A percentile compares a stretch with the other conserved stretches of the same genome.
Evolutionary conservation across 2,329 filamentous ascomycete genomes (phyloP).

Genomic region (Cladorrhinum sp.): DNA sequence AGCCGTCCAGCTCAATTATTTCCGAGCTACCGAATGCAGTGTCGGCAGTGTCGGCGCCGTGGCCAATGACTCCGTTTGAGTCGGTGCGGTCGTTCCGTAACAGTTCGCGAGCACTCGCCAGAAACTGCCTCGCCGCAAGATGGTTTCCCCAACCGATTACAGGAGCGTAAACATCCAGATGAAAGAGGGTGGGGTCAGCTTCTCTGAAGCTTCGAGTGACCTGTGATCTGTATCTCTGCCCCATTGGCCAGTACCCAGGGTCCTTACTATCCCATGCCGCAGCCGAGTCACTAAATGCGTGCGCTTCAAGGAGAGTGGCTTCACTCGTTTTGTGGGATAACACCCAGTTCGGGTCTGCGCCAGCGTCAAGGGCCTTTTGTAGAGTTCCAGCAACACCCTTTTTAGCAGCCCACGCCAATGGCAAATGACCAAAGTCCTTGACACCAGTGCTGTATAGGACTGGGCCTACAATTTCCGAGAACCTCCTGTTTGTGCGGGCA

Average conservation of each 20-base stretch:
- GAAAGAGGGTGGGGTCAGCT: background rate
- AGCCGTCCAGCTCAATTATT: background rate
- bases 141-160: background rate
- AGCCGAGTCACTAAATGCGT: background rate
- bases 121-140: no score
- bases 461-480: constrained; percentile 15
- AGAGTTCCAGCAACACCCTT: constrained; percentile 13
- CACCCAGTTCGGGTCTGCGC: constrained; percentile 16
- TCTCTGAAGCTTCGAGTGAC: background rate
- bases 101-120: no score
- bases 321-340: constrained; percentile 1
- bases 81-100: no score
- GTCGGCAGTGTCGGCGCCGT: background rate
- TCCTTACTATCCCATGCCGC: background rate
- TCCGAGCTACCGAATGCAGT: no score
- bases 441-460: constrained; percentile 21
- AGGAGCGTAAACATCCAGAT: constrained; percentile 7
- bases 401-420: constrained; percentile 20
- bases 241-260: background rate
- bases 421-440: constrained; percentile 3
- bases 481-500: constrained; percentile 15
- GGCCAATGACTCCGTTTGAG: no score
- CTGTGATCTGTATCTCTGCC: background rate
- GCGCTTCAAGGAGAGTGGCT: background rate
- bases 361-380: constrained; percentile 20